Evolutionary conservation across 768 basidiomycete species (phyloP), one percentile per base, ranked within the genome.

Genomic region (Dioszegia crocea): DNA sequence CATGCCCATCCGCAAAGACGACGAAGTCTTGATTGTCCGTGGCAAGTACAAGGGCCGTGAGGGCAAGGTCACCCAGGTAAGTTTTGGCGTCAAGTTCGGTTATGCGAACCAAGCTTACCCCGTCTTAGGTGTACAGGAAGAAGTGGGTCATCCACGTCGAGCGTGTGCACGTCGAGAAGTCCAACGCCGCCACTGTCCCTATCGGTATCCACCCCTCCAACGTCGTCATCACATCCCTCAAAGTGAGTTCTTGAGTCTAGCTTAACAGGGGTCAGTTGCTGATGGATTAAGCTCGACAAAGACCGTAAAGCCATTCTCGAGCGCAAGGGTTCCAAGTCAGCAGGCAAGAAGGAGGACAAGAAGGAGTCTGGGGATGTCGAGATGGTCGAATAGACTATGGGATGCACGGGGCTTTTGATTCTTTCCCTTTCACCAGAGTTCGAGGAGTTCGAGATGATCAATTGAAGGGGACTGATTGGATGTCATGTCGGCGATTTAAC

Each of bases 101-200:
- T 40, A 27, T 6, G 3, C 10, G n/a, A 19, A 14, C n/a, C 26
- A n/a, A 16, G 46, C 50, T 31, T 27, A 44, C 40, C 30, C 24
- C 36, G 4, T 30, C 38, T n/a, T 23, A 92, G 80, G 93, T 97
- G 65, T 94, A 93, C 84, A 88, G 93, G 79, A 94, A 94, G 86
- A 93, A 94, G 80, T 98, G 90, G 89, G 90, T 97, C 56, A 88
- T 99, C 79, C 88, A 97, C 80, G 89, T 99, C 76, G 94, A 99
- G 80, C 90, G 94, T 77, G 91, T 99, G 56, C 87, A 88, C 79
- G 86, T 91, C 67, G 94, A 99, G 83, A 97, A 97, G 81, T 90
- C 91, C 66, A 96, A 94, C 77, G 94, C 96, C 65, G 87, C 92
- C 60, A 85, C 91, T 56, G 85, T 88, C 59, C 89, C 89, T 73